Percentiles rank a stretch among this genome's conserved stretches.
Evolutionary conservation across 2,329 filamentous ascomycete genomes (phyloP).

Genomic region (Pseudogymnoascus sp.): DNA sequence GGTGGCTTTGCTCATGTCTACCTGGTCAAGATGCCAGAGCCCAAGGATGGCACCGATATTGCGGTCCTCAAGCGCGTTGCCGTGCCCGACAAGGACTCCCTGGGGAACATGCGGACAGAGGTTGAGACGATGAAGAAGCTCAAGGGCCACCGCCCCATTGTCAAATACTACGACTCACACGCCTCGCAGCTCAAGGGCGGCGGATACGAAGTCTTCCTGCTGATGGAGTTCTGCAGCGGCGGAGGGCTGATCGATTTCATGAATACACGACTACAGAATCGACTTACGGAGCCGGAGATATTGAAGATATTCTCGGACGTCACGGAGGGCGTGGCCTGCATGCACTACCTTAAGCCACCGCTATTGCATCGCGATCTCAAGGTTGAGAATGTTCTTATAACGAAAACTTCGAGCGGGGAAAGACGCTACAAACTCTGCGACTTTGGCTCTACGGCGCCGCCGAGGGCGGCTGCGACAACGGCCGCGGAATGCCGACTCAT

Average conservation of each 20-base stretch:
- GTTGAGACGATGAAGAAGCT: slow-evolving; percentile 99
- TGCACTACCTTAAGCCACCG: slow-evolving; percentile 96
- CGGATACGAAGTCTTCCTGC: slow-evolving; percentile 93
- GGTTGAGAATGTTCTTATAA: slow-evolving; percentile 95
- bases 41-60: slow-evolving; percentile 32
- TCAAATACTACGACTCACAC: slow-evolving; percentile 97
- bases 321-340: slow-evolving; percentile 91
- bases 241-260: slow-evolving; percentile 98
- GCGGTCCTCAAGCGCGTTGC: slow-evolving; percentile 65
- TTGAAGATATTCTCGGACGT: slow-evolving; percentile 95
- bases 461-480: slow-evolving; percentile 75
- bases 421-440: slow-evolving; percentile 93
- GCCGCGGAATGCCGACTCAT: slow-evolving; percentile 84
- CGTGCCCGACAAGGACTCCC: slow-evolving; percentile 87
- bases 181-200: slow-evolving; percentile 87
- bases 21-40: slow-evolving; percentile 74
- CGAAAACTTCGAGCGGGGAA: slow-evolving; percentile 46
- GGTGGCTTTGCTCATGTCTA: slow-evolving; percentile 98
- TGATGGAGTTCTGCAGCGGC: slow-evolving; percentile 96
- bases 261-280: slow-evolving; percentile 95
- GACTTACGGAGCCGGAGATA: slow-evolving; percentile 94
- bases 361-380: slow-evolving; percentile 91
- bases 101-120: slow-evolving; percentile 95
- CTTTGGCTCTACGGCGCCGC: slow-evolving; percentile 85
- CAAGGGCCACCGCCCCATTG: slow-evolving; percentile 91